A percentile compares a stretch with the other conserved stretches of the same genome.
Conservation (phyloP, 352 stramenopile species). For the Blastocystis sp. region DNA sequence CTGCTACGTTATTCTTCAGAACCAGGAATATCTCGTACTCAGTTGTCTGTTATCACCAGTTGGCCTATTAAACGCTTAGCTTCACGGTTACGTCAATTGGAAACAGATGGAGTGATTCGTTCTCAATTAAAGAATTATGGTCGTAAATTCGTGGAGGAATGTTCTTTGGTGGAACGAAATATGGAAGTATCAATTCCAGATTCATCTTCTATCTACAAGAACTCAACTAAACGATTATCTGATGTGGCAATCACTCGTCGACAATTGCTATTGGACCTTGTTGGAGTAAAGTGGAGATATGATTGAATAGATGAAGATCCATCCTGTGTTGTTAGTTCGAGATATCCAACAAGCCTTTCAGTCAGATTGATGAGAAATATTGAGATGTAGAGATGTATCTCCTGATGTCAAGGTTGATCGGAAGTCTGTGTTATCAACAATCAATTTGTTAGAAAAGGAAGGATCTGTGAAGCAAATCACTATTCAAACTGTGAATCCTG, state of each 20-base stretch:
- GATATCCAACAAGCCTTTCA: not conserved
- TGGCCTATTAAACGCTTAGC: not conserved
- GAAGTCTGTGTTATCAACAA: not conserved
- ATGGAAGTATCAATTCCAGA: not conserved
- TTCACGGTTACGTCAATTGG: not conserved
- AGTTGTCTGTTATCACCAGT: not conserved
- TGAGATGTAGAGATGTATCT: not conserved
- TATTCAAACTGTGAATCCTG: not conserved
- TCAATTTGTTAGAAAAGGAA: not conserved
- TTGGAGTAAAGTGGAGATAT: not conserved
- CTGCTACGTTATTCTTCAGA: not conserved
- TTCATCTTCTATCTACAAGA: not conserved
- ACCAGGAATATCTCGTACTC: not conserved
- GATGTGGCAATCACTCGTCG: not conserved
- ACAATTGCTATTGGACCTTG: not conserved
- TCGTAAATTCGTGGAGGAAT: not conserved
- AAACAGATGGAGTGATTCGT: not conserved
- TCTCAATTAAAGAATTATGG: not conserved
- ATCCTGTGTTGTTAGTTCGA: not conserved
- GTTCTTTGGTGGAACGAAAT: too few species aligned
- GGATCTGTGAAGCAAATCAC: not conserved
- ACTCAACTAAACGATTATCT: not conserved
- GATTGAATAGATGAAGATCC: slow-evolving; percentile 13
- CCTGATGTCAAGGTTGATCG: not conserved
- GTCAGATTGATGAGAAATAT: not conserved